A percentile compares a stretch with the other conserved stretches of the same genome.
phyloP scores from a whole-genome alignment of 2,329 filamentous ascomycete species.

The Fusarium devonianum region DNA sequence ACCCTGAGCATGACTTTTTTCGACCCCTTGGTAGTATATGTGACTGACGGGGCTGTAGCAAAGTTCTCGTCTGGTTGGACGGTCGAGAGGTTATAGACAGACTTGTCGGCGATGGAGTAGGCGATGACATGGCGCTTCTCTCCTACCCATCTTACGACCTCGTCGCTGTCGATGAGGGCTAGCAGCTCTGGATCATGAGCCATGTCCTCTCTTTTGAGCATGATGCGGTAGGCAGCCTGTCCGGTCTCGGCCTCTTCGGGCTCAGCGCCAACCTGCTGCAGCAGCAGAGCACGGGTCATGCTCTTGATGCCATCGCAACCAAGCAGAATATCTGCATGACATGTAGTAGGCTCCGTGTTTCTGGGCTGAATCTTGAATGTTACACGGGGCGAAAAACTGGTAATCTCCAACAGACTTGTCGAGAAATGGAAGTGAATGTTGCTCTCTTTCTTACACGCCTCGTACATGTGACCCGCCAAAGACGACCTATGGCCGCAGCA shows the following conservation, averaged over 20 bases:
- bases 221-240: constrained; percentile 62
- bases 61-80: constrained; percentile 68
- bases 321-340: constrained; percentile 57
- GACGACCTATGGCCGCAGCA: constrained; percentile 81
- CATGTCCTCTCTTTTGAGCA: constrained; percentile 65
- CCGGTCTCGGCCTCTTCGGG: constrained; percentile 57
- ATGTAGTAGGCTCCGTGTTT: constrained; percentile 19
- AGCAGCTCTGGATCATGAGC: constrained; percentile 70
- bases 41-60: constrained; percentile 54
- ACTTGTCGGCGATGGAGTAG: constrained; percentile 68
- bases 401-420: constrained; percentile 38
- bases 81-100: constrained; percentile 72
- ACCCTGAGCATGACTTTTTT: constrained; percentile 67
- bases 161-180: constrained; percentile 62
- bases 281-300: constrained; percentile 56
- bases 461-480: constrained; percentile 72
- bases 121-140: constrained; percentile 72
- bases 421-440: constrained; percentile 73
- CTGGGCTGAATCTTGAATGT: constrained; percentile 32
- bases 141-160: constrained; percentile 71
- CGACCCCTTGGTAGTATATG: constrained; percentile 68
- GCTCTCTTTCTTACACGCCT: constrained; percentile 69
- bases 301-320: constrained; percentile 64
- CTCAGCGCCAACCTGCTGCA: constrained; percentile 58
- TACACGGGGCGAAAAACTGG: constrained; percentile 34